Conservation (phyloP, 805 yeast genomes). For the Wickerhamia fluorescens region DNA sequence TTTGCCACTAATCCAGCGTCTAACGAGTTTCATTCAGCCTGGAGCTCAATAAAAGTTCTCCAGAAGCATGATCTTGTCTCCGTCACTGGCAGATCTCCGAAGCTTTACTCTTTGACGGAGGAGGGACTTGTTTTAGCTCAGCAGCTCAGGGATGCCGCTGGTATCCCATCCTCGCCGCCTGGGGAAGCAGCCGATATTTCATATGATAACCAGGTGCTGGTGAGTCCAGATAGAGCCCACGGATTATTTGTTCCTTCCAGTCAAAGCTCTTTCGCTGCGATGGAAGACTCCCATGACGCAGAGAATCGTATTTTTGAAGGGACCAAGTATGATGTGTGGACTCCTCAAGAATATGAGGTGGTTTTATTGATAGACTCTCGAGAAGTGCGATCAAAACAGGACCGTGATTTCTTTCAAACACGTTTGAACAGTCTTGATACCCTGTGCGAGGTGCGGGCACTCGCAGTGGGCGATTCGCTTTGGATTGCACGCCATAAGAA, state of each 20-base stretch:
- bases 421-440: constrained; percentile 46
- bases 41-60: constrained; percentile 64
- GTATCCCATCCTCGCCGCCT: constrained; percentile 16
- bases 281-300: constrained; percentile 15
- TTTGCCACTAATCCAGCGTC: constrained; percentile 56
- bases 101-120: constrained; percentile 57
- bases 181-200: constrained; percentile 16
- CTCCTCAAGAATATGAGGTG: constrained; percentile 49
- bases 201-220: constrained; percentile 24
- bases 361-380: constrained; percentile 69
- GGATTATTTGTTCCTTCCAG: too few species aligned
- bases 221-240: background rate
- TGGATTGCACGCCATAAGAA: constrained; percentile 75
- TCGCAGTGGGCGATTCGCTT: constrained; percentile 79
- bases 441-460: constrained; percentile 43
- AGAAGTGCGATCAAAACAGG: constrained; percentile 63
- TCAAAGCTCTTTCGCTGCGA: background rate
- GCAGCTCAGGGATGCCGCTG: constrained; percentile 44
- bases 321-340: constrained; percentile 51
- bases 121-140: constrained; percentile 61
- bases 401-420: constrained; percentile 62
- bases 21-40: constrained; percentile 63
- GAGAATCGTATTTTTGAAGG: constrained; percentile 13
- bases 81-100: constrained; percentile 48
- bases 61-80: constrained; percentile 53